Base-by-base conservation (phyloP, 2,329 filamentous ascomycete species). In the Trichoderma oligosporum region DNA sequence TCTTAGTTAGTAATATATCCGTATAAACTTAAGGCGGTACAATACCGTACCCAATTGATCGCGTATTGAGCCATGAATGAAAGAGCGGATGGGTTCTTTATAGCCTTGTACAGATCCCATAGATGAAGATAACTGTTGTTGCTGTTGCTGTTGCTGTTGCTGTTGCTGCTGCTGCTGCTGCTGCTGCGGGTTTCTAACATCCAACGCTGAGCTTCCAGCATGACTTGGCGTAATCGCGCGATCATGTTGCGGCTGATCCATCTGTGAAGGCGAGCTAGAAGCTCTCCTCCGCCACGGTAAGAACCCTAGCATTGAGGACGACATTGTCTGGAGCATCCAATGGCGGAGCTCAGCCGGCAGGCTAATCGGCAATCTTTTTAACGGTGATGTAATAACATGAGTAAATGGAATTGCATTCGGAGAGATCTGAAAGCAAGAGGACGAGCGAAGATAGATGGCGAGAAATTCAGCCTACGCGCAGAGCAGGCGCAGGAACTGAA, bases 1-100 rank as follows among this genome's bases (percentile, higher is more conserved):
- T 27, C 20, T 36, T 20, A 41, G 44, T 59, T 41, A 60, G 49
- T 38, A 7, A 39, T 56, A 44, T 55, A 58, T 24, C 57, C 27
- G 49, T 39, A 20, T 9, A 20, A n/a, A n/a, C n/a, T 8, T n/a
- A 14, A 16, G 16, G 36, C 29, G 38, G 42, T 36, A 57, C 39
- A 39, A 18, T 55, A 69, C 74, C 56, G 24, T 74, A 86, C 85
- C 80, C 64, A 81, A 71, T 65, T 80, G 74, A 39, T 84, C 82
- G 61, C 84, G 80, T 35, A 82, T 77, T 36, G 84, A 82, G 54
- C 84, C 82, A 62, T 88, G 85, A 55, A 88, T 84, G 62, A 88
- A 90, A 2, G 86, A 89, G 56, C 87, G 79, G 47, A 87, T 85
- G 4, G 87, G 87, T 60, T 88, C 86, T 68, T 82, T 78, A 67